Evolutionary conservation across 768 basidiomycete species (phyloP).

Genomic region (Hygrophoropsis aurantiaca): DNA sequence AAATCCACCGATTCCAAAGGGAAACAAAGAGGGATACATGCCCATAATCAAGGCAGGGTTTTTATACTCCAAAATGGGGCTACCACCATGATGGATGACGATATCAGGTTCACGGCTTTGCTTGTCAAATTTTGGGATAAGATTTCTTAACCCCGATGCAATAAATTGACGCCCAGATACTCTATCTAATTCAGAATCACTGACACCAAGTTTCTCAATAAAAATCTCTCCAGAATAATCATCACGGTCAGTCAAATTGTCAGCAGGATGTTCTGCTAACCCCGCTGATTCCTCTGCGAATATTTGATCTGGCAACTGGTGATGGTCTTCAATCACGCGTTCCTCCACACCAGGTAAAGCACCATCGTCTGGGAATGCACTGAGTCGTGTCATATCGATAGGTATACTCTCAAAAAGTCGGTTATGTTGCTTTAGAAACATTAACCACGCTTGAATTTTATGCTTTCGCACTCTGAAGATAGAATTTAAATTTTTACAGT

Average conservation of each 20-base stretch:
- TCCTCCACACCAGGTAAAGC: neutral
- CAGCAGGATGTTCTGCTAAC: slow-evolving; percentile 22
- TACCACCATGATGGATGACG: slow-evolving; percentile 14
- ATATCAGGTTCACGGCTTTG: slow-evolving; percentile 22
- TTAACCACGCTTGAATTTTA: neutral
- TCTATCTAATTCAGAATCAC: slow-evolving; percentile 25
- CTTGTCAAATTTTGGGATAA: slow-evolving; percentile 3
- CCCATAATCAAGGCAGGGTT: slow-evolving; percentile 30
- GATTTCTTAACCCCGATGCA: slow-evolving; percentile 25
- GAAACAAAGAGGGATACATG: slow-evolving; percentile 31
- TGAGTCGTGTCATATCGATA: neutral
- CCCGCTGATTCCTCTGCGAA: slow-evolving; percentile 29
- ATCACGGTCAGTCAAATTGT: neutral
- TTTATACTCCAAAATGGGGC: slow-evolving; percentile 27
- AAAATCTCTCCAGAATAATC: too few species aligned
- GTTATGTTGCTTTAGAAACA: slow-evolving; percentile 7
- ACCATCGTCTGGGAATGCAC: slow-evolving; percentile 2
- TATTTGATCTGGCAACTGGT: neutral
- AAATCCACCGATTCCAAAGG: slow-evolving; percentile 32
- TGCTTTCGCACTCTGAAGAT: neutral
- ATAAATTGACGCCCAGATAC: slow-evolving; percentile 20
- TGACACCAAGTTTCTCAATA: slow-evolving; percentile 29
- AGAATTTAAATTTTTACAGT: neutral
- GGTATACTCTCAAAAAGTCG: neutral
- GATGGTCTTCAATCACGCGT: slow-evolving; percentile 14